Evolutionary conservation across 257 asterid genomes (phyloP).

Genomic region (Solanum piurae): DNA sequence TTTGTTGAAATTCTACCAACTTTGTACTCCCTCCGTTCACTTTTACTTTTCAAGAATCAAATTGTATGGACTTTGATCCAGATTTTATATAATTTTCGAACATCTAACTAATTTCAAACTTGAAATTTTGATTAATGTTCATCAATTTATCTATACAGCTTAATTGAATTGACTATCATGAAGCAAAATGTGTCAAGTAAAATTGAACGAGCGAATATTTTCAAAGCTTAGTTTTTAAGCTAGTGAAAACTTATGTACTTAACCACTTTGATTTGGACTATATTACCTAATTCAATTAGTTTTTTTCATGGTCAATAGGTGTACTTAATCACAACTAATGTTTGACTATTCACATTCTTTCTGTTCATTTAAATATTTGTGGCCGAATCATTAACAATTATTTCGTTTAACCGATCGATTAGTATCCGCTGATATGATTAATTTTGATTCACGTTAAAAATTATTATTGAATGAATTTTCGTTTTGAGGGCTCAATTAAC

Average conservation of each 20-base stretch:
- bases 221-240: background rate
- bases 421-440: background rate
- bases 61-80: too few species aligned
- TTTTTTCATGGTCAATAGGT: background rate
- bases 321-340: background rate
- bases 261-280: background rate
- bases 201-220: background rate
- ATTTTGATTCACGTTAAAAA: background rate
- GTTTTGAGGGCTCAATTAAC: background rate
- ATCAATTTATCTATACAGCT: too few species aligned
- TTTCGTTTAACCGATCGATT: background rate
- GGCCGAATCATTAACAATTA: too few species aligned
- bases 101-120: too few species aligned
- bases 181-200: too few species aligned
- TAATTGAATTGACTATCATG: too few species aligned
- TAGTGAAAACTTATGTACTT: background rate
- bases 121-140: too few species aligned
- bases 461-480: background rate
- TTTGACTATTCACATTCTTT: background rate
- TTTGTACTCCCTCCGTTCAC: accelerated
- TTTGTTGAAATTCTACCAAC: background rate
- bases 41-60: too few species aligned
- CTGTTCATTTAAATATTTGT: background rate
- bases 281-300: background rate
- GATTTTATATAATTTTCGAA: too few species aligned